Conservation (phyloP, 306 rosid species). For the Sindora glabra region DNA sequence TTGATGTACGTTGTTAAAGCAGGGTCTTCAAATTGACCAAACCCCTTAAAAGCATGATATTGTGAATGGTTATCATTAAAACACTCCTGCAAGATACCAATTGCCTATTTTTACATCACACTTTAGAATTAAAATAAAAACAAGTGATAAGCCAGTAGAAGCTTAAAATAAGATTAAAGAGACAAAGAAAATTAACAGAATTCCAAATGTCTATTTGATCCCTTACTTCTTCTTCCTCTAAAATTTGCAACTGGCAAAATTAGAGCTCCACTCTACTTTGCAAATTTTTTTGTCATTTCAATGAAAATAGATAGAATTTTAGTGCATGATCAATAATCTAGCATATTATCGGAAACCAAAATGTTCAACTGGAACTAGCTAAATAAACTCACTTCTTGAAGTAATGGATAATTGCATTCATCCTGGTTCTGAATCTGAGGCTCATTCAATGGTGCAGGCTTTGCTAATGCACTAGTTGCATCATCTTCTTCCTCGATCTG, state of each 20-base stretch:
- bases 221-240: background rate
- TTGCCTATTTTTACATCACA: conserved; percentile 5
- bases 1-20: conserved; percentile 38
- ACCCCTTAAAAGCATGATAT: conserved; percentile 36
- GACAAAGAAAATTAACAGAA: too few species aligned
- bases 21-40: conserved; percentile 41
- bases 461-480: conserved; percentile 78
- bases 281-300: too few species aligned
- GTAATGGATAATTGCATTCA: conserved; percentile 30
- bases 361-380: background rate
- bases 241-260: too few species aligned
- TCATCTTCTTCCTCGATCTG: conserved; percentile 77
- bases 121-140: background rate
- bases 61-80: conserved; percentile 36
- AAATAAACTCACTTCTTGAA: conserved; percentile 46
- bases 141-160: background rate
- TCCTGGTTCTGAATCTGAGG: conserved; percentile 33
- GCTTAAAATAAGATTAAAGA: background rate
- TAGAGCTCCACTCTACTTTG: too few species aligned
- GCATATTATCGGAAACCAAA: too few species aligned
- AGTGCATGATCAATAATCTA: background rate
- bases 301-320: background rate
- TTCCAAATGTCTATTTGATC: too few species aligned
- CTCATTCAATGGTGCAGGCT: conserved; percentile 45
- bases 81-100: conserved; percentile 50